Evolutionary conservation across 495 filamentous ascomycete species (phyloP).

Genomic region (Talaromyces thailandensis): DNA sequence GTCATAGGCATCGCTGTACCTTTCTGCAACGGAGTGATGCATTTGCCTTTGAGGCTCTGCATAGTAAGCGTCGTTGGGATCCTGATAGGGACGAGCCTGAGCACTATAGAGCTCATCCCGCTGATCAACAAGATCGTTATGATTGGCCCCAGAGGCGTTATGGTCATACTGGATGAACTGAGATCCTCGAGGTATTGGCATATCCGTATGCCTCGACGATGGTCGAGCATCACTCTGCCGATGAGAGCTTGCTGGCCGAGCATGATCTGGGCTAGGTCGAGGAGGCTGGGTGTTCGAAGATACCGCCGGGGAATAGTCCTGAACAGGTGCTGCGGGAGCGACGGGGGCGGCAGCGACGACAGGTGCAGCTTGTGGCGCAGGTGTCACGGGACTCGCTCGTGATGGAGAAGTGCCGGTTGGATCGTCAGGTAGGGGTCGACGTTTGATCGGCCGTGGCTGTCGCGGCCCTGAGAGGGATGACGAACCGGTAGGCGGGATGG

Average conservation of each 20-base stretch:
- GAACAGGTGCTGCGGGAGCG: neutral
- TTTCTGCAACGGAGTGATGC: neutral
- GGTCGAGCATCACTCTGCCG: neutral
- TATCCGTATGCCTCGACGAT: neutral
- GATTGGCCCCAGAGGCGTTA: neutral
- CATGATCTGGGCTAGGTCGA: conserved; percentile 7
- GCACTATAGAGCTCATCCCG: neutral
- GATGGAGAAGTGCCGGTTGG: conserved; percentile 38
- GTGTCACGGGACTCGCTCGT: conserved; percentile 19
- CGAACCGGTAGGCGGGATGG: conserved; percentile 8
- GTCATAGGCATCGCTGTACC: neutral
- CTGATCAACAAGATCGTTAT: neutral
- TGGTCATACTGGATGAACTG: neutral
- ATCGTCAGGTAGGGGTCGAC: conserved; percentile 70
- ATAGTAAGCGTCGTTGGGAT: neutral
- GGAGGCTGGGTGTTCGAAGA: conserved; percentile 14
- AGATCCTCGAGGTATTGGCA: neutral
- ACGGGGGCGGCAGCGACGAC: conserved; percentile 15
- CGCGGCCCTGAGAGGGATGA: conserved; percentile 48
- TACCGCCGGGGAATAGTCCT: neutral
- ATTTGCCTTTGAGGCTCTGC: neutral
- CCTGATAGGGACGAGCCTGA: neutral
- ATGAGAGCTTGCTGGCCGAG: conserved; percentile 13
- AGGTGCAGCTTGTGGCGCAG: conserved; percentile 12
- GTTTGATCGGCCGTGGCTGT: conserved; percentile 54